Conservation (phyloP, 2,329 filamentous ascomycete species). For the Colletotrichum tropicicola region DNA sequence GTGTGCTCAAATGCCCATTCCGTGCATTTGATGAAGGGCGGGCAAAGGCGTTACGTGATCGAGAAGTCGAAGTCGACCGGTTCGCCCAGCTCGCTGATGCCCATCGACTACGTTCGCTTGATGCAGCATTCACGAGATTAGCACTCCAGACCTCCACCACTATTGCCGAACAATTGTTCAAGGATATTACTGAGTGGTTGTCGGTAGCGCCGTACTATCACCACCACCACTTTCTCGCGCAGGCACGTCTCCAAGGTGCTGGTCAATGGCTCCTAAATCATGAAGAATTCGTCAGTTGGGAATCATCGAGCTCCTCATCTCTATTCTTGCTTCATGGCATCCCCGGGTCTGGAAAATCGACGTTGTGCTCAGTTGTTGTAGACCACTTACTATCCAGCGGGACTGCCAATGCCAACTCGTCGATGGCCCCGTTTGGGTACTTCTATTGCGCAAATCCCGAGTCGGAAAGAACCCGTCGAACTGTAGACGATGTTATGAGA, state of each 20-base stretch:
- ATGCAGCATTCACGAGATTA: neutral
- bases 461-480: neutral
- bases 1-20: neutral
- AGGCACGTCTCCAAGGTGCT: neutral
- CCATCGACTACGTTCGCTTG: fast-evolving
- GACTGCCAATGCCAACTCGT: neutral
- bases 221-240: neutral
- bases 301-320: neutral
- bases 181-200: neutral
- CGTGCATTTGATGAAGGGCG: neutral
- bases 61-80: neutral
- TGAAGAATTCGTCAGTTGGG: neutral
- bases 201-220: neutral
- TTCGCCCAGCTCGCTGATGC: neutral
- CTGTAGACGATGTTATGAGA: neutral
- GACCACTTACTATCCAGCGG: neutral
- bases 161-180: neutral
- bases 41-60: neutral
- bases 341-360: neutral
- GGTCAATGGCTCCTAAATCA: neutral
- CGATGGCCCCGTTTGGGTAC: neutral
- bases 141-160: neutral
- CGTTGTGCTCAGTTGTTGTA: neutral
- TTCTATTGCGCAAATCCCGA: slow-evolving; percentile 8
- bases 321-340: neutral